A percentile compares a stretch with the other conserved stretches of the same genome.
These are phyloP conservation scores for Bipolaris victoriae DNA, from an alignment of 2,329 filamentous ascomycete species.

Conservation along the genomic window DNA sequence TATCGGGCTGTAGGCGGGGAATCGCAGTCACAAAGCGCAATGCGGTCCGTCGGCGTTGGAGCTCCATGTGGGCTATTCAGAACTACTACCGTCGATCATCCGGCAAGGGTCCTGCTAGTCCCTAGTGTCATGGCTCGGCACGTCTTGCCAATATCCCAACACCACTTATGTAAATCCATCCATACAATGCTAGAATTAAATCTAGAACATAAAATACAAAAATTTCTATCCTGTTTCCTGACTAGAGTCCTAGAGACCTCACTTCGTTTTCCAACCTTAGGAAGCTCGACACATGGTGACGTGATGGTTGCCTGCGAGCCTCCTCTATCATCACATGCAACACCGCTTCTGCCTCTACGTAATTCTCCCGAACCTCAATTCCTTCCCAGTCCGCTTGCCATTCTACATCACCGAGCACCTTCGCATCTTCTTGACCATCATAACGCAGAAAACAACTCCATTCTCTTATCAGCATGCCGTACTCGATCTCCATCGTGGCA, in stretches of 20 bases:
- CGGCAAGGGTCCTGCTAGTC: slow-evolving; percentile 13
- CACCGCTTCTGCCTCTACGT: background rate
- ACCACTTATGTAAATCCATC: background rate
- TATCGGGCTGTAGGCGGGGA: background rate
- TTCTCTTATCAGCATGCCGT: background rate
- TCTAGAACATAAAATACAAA: too few species aligned
- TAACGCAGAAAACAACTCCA: background rate
- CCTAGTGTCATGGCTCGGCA: slow-evolving; percentile 19
- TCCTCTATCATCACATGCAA: background rate
- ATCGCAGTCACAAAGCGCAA: background rate
- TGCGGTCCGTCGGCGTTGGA: slow-evolving; percentile 8
- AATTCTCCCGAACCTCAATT: background rate
- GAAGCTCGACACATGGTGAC: too few species aligned
- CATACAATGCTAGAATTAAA: too few species aligned
- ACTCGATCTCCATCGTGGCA: background rate
- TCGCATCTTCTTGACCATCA: background rate
- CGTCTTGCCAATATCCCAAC: background rate
- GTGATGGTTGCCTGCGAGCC: too few species aligned
- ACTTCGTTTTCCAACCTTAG: too few species aligned
- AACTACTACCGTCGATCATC: slow-evolving; percentile 17
- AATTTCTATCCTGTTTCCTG: too few species aligned
- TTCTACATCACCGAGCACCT: background rate
- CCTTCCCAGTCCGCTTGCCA: background rate
- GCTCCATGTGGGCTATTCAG: slow-evolving; percentile 7
- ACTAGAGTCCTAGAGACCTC: too few species aligned